These are phyloP conservation scores for Boletellus ananas DNA, from an alignment of 768 basidiomycete genomes.

Conservation along the genomic window DNA sequence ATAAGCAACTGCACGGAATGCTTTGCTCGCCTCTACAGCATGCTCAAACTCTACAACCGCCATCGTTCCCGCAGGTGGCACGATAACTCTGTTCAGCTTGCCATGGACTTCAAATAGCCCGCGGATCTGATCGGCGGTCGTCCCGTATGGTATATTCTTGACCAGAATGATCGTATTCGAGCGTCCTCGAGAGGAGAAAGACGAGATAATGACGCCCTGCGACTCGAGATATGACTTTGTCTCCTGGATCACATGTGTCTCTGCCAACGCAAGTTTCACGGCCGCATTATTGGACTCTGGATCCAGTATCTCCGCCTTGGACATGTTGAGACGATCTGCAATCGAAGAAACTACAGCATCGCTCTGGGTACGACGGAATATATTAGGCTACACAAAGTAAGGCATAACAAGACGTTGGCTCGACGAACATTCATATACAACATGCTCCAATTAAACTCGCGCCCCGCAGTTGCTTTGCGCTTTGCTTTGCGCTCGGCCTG, in stretches of 20 bases:
- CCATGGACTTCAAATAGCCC: conserved; percentile 80
- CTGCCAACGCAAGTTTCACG: conserved; percentile 92
- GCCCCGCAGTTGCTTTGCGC: conserved; percentile 63
- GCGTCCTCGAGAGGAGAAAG: conserved; percentile 49
- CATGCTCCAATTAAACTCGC: conserved; percentile 90
- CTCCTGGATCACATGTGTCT: conserved; percentile 94
- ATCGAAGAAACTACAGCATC: conserved; percentile 92
- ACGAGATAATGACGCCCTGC: conserved; percentile 61
- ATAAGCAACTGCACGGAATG: conserved; percentile 82
- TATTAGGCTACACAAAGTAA: conserved; percentile 20
- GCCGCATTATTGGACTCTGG: conserved; percentile 79
- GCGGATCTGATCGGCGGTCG: conserved; percentile 67
- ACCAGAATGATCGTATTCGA: conserved; percentile 86
- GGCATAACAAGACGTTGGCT: conserved; percentile 14
- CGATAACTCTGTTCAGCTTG: conserved; percentile 60
- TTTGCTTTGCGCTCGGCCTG: conserved; percentile 58
- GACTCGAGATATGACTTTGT: conserved; percentile 87
- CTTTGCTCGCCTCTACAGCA: conserved; percentile 64
- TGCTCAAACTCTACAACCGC: conserved; percentile 87
- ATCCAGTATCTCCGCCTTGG: conserved; percentile 86
- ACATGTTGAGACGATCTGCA: conserved; percentile 81
- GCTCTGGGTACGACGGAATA: conserved; percentile 48
- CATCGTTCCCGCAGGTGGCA: conserved; percentile 92
- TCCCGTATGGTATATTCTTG: conserved; percentile 96
- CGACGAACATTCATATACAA: conserved; percentile 94